phyloP scores from a whole-genome alignment of 768 basidiomycete genomes.

The Leucosporidium scottii region DNA sequence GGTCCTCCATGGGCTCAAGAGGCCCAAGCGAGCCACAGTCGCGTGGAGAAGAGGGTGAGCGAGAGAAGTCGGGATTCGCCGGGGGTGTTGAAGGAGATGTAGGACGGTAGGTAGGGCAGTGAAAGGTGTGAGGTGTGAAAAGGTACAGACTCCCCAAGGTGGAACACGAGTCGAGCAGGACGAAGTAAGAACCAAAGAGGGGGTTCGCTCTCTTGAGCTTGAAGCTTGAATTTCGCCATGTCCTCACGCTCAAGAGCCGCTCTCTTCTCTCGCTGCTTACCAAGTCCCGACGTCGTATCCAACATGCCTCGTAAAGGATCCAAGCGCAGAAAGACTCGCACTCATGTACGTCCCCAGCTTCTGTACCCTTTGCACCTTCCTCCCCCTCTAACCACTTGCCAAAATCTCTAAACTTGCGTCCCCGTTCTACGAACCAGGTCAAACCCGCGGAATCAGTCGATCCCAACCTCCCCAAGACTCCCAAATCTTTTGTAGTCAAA shows the following conservation, averaged over 20 bases:
- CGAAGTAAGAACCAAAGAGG: neutral
- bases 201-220: too few relatives aligned
- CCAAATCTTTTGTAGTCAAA: slow-evolving; percentile 94
- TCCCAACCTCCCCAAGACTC: slow-evolving; percentile 42
- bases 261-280: neutral
- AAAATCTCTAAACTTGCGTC: neutral
- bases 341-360: slow-evolving; percentile 19
- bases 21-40: too few relatives aligned
- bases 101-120: neutral
- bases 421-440: neutral
- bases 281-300: neutral
- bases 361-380: neutral
- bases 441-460: slow-evolving; percentile 14
- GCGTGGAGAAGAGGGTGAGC: too few relatives aligned
- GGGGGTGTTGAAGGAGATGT: too few relatives aligned
- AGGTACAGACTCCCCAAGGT: neutral
- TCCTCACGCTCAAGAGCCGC: too few relatives aligned
- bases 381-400: neutral
- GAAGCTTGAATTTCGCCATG: too few relatives aligned
- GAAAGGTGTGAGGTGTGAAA: neutral
- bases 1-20: neutral
- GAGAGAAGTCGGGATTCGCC: too few relatives aligned
- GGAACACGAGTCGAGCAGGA: neutral
- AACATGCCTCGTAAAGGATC: slow-evolving; percentile 30
- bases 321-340: slow-evolving; percentile 36